Percentiles rank a stretch among this genome's conserved stretches.
Conservation (phyloP, 2,329 filamentous ascomycete genomes). For the Fusarium nanum region DNA sequence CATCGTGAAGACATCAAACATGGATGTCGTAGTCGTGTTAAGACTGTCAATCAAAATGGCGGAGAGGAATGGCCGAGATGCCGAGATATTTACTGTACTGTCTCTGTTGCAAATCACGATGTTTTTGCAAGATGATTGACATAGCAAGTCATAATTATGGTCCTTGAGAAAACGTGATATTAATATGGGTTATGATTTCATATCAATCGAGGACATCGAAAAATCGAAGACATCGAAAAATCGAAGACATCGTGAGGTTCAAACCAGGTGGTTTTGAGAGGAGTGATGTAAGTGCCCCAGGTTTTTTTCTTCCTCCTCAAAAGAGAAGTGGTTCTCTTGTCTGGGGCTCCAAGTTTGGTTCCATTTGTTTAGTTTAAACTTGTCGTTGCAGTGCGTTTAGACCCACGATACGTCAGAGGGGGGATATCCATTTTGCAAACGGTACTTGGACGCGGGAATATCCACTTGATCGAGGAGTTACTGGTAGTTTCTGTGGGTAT, state of each 20-base stretch:
- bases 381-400: slow-evolving; percentile 18
- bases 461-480: slow-evolving; percentile 25
- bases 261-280: neutral
- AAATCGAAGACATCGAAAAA: slow-evolving; percentile 24
- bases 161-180: neutral
- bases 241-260: slow-evolving; percentile 23
- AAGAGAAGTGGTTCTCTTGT: slow-evolving; percentile 2
- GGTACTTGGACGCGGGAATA: neutral
- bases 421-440: neutral
- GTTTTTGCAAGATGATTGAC: neutral
- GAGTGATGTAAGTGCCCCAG: slow-evolving; percentile 31
- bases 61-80: slow-evolving; percentile 25
- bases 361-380: neutral
- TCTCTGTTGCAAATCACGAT: neutral
- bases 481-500: slow-evolving; percentile 14
- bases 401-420: slow-evolving; percentile 39
- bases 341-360: slow-evolving; percentile 20
- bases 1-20: slow-evolving; percentile 12
- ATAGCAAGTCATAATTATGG: slow-evolving; percentile 12
- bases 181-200: slow-evolving; percentile 22
- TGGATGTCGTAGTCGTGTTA: neutral
- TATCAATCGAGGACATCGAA: slow-evolving; percentile 1
- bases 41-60: neutral
- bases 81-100: neutral
- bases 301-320: slow-evolving; percentile 13